phyloP scores from a whole-genome alignment of 164 flowering plant genomes.

The Echeveria elegans region DNA sequence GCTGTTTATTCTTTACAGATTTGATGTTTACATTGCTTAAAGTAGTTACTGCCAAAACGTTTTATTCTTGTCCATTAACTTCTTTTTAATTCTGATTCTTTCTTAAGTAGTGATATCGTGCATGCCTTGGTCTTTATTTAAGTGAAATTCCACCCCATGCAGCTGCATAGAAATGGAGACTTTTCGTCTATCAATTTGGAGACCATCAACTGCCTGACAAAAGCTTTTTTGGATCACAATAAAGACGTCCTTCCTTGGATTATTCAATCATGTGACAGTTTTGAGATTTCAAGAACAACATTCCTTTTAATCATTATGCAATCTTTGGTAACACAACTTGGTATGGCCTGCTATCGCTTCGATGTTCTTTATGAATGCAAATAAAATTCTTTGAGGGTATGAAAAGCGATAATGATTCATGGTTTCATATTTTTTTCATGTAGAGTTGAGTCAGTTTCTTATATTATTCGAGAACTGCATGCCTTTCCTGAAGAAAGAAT shows the following conservation, averaged over 20 bases:
- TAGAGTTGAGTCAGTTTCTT: conserved; percentile 25
- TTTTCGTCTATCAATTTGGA: conserved; percentile 42
- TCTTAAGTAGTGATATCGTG: too few species aligned
- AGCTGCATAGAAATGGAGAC: conserved; percentile 20
- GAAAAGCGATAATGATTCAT: background rate
- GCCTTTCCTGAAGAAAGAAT: conserved; percentile 44
- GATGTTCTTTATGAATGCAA: conserved; percentile 1
- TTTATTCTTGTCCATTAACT: too few species aligned
- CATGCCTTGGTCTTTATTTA: background rate
- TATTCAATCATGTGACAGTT: conserved; percentile 32
- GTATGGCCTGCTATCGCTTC: too few species aligned
- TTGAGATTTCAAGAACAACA: conserved; percentile 47
- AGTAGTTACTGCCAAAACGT: too few species aligned
- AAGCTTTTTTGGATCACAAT: conserved; percentile 28
- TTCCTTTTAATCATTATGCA: conserved; percentile 56
- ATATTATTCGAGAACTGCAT: conserved; percentile 37
- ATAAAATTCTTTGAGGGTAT: too few species aligned
- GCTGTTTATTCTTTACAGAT: too few species aligned
- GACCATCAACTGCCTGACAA: conserved; percentile 45
- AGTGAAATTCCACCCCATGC: too few species aligned
- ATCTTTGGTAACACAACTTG: conserved; percentile 28
- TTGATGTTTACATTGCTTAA: too few species aligned
- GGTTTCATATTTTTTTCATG: conserved; percentile 7
- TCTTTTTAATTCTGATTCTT: too few species aligned
- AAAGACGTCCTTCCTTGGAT: conserved; percentile 51